Base-by-base conservation (phyloP, 2,329 filamentous ascomycete species). In the Ilyonectria robusta region DNA sequence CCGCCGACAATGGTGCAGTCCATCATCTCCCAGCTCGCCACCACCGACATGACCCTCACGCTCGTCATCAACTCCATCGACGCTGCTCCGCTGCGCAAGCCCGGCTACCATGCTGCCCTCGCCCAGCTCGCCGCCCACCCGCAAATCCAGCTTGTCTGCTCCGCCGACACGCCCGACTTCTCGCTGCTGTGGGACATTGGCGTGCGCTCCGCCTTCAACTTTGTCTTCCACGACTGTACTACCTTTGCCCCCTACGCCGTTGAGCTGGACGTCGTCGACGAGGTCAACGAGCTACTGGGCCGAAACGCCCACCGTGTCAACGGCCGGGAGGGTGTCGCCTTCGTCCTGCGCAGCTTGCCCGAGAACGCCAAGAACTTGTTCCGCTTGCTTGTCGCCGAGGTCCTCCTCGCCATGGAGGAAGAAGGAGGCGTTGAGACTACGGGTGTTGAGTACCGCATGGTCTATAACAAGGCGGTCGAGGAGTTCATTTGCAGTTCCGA, bases 401-500 rank as follows among this genome's bases (percentile, higher is more conserved):
- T 97, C 54, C 84, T 99, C 46, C 89, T 92, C 19, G 86, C 91
- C 33, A 87, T 91, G 79, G 88, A 89, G 68, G 91, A 91, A 21
- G 88, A 88, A n/a, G 85, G 84, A 9, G 83, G 81, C 0, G 82
- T 78, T 2, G 89, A 90, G 66, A 87, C 88, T 37, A 86, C 89
- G 2, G 94, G 93, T 0, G 90, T 99, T 17, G 95, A 98, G 82
- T 98, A 98, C 79, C 87, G 94, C 23, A 91, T 94, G 73, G 81
- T 99, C 70, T 99, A 98, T 78, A 94, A 97, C 78, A 98, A 97
- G 83, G 95, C 96, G 2, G 92, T 95, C 6, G 95, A 98, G 81
- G 94, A 97, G 77, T 98, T 99, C 80, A 96, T 99, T 56, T 98
- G 95, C 79, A 96, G 93, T 74, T 97, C 93, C 67, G 96, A 98